These are phyloP conservation scores for Saccharomycopsis sp. DNA, from an alignment of 805 yeast species.

Conservation along the genomic window DNA sequence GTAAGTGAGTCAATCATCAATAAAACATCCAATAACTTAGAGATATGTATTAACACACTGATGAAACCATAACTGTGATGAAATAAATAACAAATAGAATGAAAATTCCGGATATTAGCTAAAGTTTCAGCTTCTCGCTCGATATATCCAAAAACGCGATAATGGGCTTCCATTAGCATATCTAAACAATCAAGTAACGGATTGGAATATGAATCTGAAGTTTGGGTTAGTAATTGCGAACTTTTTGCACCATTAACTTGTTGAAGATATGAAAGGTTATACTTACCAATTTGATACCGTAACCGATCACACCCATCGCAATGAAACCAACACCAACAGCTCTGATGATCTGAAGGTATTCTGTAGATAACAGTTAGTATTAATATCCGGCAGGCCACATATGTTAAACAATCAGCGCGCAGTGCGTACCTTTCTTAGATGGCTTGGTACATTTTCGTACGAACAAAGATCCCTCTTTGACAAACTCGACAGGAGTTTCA, in stretches of 20 bases:
- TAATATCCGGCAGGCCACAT: neutral
- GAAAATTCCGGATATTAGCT: neutral
- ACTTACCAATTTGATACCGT: conserved; percentile 73
- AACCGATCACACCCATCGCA: conserved; percentile 97
- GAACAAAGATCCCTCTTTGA: conserved; percentile 87
- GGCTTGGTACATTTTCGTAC: conserved; percentile 92
- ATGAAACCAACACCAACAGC: conserved; percentile 96
- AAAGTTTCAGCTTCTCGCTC: neutral
- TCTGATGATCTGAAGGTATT: conserved; percentile 79
- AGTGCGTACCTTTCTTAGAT: conserved; percentile 57
- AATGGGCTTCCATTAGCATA: neutral
- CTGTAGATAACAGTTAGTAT: conserved; percentile 32
- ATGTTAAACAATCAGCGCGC: neutral
- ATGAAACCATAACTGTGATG: neutral
- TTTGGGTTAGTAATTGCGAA: neutral
- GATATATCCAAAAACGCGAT: neutral
- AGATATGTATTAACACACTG: neutral
- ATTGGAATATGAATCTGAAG: conserved; percentile 77
- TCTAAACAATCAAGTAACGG: conserved; percentile 84
- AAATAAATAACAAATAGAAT: neutral
- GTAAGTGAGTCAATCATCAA: neutral
- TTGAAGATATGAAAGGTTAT: neutral
- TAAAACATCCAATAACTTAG: neutral
- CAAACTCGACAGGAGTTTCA: conserved; percentile 84
- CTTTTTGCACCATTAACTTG: neutral